phyloP scores from a whole-genome alignment of 495 filamentous ascomycete species.

The Pseudevernia furfuracea region DNA sequence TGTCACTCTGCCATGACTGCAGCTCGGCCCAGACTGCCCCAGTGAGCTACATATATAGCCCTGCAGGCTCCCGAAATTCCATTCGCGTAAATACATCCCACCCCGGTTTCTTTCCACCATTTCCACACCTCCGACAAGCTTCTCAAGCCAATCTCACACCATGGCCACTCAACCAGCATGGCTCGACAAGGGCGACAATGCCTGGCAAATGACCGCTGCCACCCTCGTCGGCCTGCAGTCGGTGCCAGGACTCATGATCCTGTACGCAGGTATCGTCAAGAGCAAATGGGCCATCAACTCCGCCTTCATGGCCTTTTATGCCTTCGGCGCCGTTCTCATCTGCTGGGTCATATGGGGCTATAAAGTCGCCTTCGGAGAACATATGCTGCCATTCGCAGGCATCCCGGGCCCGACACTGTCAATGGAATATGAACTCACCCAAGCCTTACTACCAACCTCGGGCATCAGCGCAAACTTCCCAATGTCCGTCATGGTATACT shows the following conservation, averaged over 20 bases:
- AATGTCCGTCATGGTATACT: constrained; percentile 50
- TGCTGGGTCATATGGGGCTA: constrained; percentile 53
- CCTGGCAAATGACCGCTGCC: constrained; percentile 52
- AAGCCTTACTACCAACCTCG: constrained; percentile 40
- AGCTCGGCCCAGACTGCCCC: not conserved
- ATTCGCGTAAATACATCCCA: not conserved
- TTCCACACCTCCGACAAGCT: not conserved
- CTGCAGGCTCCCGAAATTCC: not conserved
- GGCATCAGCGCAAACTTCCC: constrained; percentile 38
- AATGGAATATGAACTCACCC: constrained; percentile 40
- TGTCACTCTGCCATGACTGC: not conserved
- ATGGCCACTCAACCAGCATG: constrained; percentile 30
- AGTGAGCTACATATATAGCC: not conserved
- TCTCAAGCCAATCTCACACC: not conserved
- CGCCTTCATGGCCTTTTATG: constrained; percentile 52
- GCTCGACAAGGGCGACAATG: constrained; percentile 48
- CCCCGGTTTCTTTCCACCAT: not conserved
- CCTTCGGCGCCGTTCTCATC: constrained; percentile 45
- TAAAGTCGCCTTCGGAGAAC: constrained; percentile 45
- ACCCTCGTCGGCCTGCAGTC: constrained; percentile 46
- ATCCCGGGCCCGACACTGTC: constrained; percentile 42
- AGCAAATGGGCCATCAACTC: constrained; percentile 52
- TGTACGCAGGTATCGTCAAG: constrained; percentile 50
- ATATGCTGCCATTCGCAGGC: constrained; percentile 47
- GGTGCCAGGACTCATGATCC: constrained; percentile 47